Evolutionary conservation across 345 rosid species (phyloP).

Genomic region (Mallotus nudiflorus): DNA sequence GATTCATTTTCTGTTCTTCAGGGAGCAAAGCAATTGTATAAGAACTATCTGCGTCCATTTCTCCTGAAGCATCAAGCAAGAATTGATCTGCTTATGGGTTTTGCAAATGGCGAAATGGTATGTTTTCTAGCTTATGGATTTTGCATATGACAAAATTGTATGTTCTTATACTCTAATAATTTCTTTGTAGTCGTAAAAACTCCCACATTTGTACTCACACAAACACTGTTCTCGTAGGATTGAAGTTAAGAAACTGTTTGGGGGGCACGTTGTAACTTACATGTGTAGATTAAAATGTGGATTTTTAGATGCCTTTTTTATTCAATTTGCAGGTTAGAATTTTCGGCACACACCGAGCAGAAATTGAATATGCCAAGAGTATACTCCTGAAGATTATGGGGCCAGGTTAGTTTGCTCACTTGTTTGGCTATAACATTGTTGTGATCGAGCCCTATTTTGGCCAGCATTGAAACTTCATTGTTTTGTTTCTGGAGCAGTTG

Average conservation of each 20-base stretch:
- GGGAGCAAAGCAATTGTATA: constrained; percentile 63
- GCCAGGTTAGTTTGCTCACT: constrained; percentile 29
- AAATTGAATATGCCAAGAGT: constrained; percentile 43
- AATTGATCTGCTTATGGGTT: constrained; percentile 46
- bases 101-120: constrained; percentile 49
- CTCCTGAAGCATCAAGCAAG: constrained; percentile 54
- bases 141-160: too few species aligned
- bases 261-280: background rate
- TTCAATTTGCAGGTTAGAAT: constrained; percentile 48
- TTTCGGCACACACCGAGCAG: constrained; percentile 47
- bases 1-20: constrained; percentile 7
- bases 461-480: background rate
- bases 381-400: constrained; percentile 41
- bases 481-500: constrained; percentile 6
- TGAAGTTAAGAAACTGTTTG: background rate
- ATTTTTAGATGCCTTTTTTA: background rate
- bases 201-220: background rate
- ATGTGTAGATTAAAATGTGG: background rate
- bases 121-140: too few species aligned
- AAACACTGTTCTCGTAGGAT: background rate
- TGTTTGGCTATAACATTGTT: background rate
- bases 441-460: too few species aligned
- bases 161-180: background rate
- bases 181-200: background rate
- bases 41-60: constrained; percentile 62